Evolutionary conservation across 2,329 filamentous ascomycete genomes (phyloP), one percentile per base, ranked within the genome.

Genomic region (Alternaria hordeiaustralica): DNA sequence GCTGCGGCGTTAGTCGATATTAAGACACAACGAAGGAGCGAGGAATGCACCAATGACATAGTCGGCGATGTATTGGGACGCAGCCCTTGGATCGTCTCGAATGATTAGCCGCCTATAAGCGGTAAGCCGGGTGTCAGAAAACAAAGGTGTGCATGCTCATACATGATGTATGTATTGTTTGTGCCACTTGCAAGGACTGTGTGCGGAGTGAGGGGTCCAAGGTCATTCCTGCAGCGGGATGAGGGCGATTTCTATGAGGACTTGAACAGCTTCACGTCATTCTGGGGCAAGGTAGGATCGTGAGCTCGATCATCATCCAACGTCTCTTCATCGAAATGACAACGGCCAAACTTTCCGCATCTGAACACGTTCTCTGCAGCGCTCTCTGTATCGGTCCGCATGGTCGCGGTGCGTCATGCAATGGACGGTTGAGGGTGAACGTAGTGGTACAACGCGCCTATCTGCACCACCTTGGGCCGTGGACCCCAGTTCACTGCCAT

Each of bases 51-150:
- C 85, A 81, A 94, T 88, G 72, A 96, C 90, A 81, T 95, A 94
- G 79, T 92, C 89, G 65, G 92, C 91, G 70, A 94, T 91, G 80
- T 94, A 94, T 71, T 86, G 84, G 75, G 92, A 92, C 60, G 91
- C 91, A 66, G 86, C 83, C 58, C 85, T 80, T 71, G 90, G 85
- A 74, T 93, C 86, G 79, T 94, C 89, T 78, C 92, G 87, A 77
- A 96, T 92, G 80, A 96, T 94, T 75, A 96, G 88, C 83, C 92
- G 90, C 92, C 93, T 96, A 72, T 36, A 71, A 63, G 60, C 55
- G 58, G 74, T 79, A 66, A 79, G 75, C 71, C 61, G 62, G 56
- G 55, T 67, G 65, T 55, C 72, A 61, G 56, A 58, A 50, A 41
- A 49, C 50, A 63, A 58, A 28, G 54, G 55, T 54, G 63, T 70